Conservation (phyloP, 129 eudicot genomes). For the carrot (Daucus carota) region DH1_v3.0 NC_030383.2:7728001-7728500, state of each 20-base stretch:
- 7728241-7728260: neutral
- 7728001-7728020: neutral
- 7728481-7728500: constrained; percentile 19
- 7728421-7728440: neutral
- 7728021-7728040: neutral
- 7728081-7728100: neutral
- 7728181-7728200: neutral
- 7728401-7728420: neutral
- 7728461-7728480: neutral
- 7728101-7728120: neutral
- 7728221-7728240: neutral
- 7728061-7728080: neutral
- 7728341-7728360: neutral
- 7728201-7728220: neutral
- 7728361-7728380: neutral
- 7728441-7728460: neutral
- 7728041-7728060: neutral
- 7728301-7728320: neutral
- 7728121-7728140: neutral
- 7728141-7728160: neutral
- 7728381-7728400: neutral
- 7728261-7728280: neutral
- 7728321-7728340: neutral
- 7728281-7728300: neutral
- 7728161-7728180: neutral